Evolutionary conservation across 140 eudicot species (phyloP).

Genomic region (Senecio squalidus): DNA sequence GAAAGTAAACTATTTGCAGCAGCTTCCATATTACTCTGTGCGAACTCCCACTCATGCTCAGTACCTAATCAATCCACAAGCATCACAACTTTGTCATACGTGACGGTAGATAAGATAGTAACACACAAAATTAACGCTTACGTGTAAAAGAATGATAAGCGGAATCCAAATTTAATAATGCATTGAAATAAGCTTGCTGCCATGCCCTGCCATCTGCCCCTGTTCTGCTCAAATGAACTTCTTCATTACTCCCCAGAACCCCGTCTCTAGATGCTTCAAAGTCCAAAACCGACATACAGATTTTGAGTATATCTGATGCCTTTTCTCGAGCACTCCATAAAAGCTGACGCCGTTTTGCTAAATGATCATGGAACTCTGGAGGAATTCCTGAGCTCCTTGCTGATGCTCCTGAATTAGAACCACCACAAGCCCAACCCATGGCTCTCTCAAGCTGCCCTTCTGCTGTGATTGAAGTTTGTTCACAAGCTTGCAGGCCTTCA

Average conservation of each 20-base stretch:
- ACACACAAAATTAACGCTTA: constrained; percentile 33
- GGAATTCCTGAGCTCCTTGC: constrained; percentile 80
- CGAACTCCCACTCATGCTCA: constrained; percentile 88
- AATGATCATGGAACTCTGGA: constrained; percentile 86
- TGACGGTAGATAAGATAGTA: background rate
- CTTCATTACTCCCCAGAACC: constrained; percentile 41
- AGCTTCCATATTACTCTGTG: constrained; percentile 80
- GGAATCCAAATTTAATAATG: constrained; percentile 68
- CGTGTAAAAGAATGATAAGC: constrained; percentile 78
- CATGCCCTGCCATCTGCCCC: constrained; percentile 75
- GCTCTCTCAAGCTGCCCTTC: constrained; percentile 99
- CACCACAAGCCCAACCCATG: constrained; percentile 99
- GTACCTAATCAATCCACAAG: constrained; percentile 47
- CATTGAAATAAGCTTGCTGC: constrained; percentile 83
- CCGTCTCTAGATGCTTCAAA: constrained; percentile 99
- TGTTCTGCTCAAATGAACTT: constrained; percentile 34
- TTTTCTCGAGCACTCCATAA: constrained; percentile 70
- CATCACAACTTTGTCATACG: constrained; percentile 9
- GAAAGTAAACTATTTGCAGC: constrained; percentile 71
- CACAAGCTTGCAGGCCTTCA: constrained; percentile 82
- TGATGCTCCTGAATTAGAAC: constrained; percentile 54
- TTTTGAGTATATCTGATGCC: constrained; percentile 66
- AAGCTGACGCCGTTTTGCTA: constrained; percentile 55
- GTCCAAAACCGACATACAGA: constrained; percentile 78
- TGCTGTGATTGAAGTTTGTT: constrained; percentile 71